Base-by-base conservation (phyloP, 1,284 basidiomycete species). In the Schizopora paradoxa region DNA sequence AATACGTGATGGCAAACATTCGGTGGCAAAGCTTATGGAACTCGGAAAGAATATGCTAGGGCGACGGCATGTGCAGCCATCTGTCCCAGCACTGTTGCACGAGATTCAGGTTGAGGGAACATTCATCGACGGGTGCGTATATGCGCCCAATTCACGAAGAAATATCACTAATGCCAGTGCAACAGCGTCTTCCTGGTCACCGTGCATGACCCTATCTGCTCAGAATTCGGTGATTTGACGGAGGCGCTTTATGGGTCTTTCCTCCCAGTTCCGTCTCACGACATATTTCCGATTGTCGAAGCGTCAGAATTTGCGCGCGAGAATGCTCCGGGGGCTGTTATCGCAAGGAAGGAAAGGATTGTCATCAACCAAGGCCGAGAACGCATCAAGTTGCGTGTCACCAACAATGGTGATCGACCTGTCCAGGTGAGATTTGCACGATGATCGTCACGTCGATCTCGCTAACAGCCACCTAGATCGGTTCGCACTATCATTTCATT, bases 81-180 rank as follows among this genome's bases (percentile, higher is more conserved):
- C 76, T 27, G 86, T 91, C 2, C 72, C 81, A 1, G 63, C 65
- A 5, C 69, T 81, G 34, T 58, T 93, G 18, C 79, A 91, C 52
- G 82, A 91, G 55, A 85, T 96, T 28, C 91, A 95, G 61, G 89
- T 96, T 1, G 93, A 97, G 62, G 93, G 91, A 14, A 94, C 91
- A 1, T 92, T 96, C 59, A 72, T 66, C 1, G 87, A 91, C 51
- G 82, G 87, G 91, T 91, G 56, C 36, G 77, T 66, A 11, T 5
- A 3, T 32, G 14, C 14, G 25, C 27, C 40, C 29, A 33, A 26
- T 35, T 35, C 14, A 28, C 28, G 22, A 18, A 27, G 36, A 32
- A 21, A 26, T 35, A 43, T 51, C 21, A 37, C 44, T 35, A 33
- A 37, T 53, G 53, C 11, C 36, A 14, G 10, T n/a, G n/a, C 26